Evolutionary conservation across 768 basidiomycete species (phyloP), one percentile per base, ranked within the genome.

Genomic region (Kockovaella imperatae): DNA sequence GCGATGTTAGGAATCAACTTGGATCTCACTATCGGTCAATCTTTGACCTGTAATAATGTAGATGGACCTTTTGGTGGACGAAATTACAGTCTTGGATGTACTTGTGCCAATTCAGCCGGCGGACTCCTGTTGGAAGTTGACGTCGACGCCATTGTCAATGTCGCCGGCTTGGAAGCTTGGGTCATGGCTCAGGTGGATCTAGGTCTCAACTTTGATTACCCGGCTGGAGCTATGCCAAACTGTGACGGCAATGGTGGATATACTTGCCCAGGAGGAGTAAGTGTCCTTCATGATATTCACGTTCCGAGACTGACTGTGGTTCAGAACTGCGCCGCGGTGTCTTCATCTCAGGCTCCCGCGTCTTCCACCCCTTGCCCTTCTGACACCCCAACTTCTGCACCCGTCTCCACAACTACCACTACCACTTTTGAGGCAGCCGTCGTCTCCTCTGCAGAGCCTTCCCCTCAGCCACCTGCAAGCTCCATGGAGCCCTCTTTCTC

Each of bases 71-170:
- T 53, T 39, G 24, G 17, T 14, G 25, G 30, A 17, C 21, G 30
- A 17, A 14, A n/a, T n/a, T 47, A 47, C 29, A 46, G 34, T 26
- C 46, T 53, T 17, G 51, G 51, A 3, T 53, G 51, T 42, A 18
- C 34, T 17, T 53, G 51, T 43, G 17, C 23, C 14, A 40, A 34
- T 20, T 13, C 15, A 21, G 28, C 31, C 28, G 49, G 49, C 13
- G 25, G 28, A 31, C 20, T 31, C 5, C 15, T 49, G n/a, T 32
- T 52, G n/a, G 45, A 42, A n/a, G 25, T 34, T 5, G 50, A 46
- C 28, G 21, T 46, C 3, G 45, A 13, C 14, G 32, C 20, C 28
- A 28, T 51, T 17, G 8, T 42, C 18, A 41, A 47, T 40, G 44
- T 52, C 18, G 26, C n/a, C 4, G 51, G 51, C 15, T 41, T 53